phyloP scores from a whole-genome alignment of 202 grass and related monocot genomes.

The Dendrocalamus latiflorus region DNA sequence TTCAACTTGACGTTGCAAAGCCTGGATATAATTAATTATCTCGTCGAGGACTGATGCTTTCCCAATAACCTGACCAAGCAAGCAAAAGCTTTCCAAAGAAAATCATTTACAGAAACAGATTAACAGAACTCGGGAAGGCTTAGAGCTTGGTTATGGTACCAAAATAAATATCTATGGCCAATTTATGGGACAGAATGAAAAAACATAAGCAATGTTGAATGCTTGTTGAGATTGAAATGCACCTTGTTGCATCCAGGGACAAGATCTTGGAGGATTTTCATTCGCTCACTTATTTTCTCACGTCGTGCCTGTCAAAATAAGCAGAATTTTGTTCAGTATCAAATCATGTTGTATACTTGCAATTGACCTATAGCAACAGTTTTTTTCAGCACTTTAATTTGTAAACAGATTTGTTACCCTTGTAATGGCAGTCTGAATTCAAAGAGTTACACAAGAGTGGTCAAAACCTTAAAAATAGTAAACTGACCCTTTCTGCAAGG shows the following conservation, averaged over 20 bases:
- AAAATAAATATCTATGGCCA: neutral
- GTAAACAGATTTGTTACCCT: neutral
- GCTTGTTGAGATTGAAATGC: constrained; percentile 21
- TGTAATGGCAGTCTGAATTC: neutral
- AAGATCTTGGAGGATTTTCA: constrained; percentile 98
- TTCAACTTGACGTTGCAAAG: too few species aligned
- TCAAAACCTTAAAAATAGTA: neutral
- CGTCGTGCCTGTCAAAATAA: too few species aligned
- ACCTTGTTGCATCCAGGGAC: constrained; percentile 99
- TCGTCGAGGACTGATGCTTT: too few species aligned
- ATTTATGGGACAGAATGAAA: neutral
- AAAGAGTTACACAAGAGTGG: neutral
- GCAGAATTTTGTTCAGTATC: neutral
- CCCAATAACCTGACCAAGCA: too few species aligned
- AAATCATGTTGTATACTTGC: neutral
- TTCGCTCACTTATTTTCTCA: too few species aligned
- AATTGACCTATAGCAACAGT: neutral
- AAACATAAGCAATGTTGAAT: neutral
- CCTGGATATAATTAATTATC: too few species aligned
- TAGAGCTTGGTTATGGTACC: neutral
- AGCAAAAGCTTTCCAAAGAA: too few species aligned
- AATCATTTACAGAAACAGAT: constrained; percentile 1
- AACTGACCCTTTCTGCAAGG: constrained; percentile 94
- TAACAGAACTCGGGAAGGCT: neutral
- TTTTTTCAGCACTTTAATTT: neutral